Evolutionary conservation across 1,139 yeast species (phyloP).

Genomic region (Lodderomyces theae): DNA sequence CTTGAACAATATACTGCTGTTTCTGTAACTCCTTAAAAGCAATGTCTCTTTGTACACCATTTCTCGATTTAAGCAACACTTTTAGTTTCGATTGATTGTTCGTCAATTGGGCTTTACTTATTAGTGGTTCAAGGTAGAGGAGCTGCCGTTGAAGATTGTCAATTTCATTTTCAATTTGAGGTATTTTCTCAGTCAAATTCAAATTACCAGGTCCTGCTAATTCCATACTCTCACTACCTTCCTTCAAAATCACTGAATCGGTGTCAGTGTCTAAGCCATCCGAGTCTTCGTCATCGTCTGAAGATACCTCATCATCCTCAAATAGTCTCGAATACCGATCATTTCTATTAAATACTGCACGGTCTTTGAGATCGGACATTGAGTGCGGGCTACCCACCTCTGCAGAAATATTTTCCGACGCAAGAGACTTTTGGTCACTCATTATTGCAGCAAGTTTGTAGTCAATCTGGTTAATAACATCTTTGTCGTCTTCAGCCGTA

Average conservation of each 20-base stretch:
- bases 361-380: background rate
- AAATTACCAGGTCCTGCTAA: conserved; percentile 70
- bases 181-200: conserved; percentile 65
- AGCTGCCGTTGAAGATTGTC: conserved; percentile 61
- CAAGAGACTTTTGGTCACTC: background rate
- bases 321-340: conserved; percentile 30
- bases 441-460: background rate
- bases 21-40: conserved; percentile 67
- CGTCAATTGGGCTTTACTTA: conserved; percentile 78
- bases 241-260: background rate
- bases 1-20: conserved; percentile 82
- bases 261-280: conserved; percentile 34
- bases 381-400: too few species aligned
- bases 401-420: background rate
- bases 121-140: conserved; percentile 60
- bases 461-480: background rate
- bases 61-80: conserved; percentile 62
- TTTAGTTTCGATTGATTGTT: conserved; percentile 69
- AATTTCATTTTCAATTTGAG: conserved; percentile 54
- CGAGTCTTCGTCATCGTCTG: conserved; percentile 16
- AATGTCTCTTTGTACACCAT: conserved; percentile 67
- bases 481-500: background rate
- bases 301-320: conserved; percentile 31
- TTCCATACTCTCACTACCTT: conserved; percentile 9
- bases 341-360: background rate